Conservation (phyloP, 2,329 filamentous ascomycete species). For the Ophiobolus disseminans region DNA sequence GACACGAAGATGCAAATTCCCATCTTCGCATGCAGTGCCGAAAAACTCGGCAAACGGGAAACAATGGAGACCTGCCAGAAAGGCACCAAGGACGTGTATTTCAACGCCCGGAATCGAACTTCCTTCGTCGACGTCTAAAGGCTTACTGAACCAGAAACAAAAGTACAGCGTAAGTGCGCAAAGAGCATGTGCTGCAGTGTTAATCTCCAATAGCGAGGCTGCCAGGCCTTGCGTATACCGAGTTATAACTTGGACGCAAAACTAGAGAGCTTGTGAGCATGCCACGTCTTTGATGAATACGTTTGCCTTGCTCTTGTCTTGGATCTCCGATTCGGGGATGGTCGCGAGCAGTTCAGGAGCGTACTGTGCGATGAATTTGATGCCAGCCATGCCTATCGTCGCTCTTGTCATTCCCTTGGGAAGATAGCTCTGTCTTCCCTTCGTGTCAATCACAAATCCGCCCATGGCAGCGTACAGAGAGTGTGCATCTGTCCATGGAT, state of each 20-base stretch:
- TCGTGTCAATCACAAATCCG: constrained; percentile 8
- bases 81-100: not conserved
- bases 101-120: not conserved
- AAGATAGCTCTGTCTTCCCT: not conserved
- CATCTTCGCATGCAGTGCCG: too few relatives aligned
- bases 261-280: constrained; percentile 32
- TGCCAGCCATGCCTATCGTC: too few relatives aligned
- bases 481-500: too few relatives aligned
- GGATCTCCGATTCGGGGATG: constrained; percentile 8
- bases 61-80: not conserved
- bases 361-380: not conserved
- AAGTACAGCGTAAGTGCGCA: constrained; percentile 37
- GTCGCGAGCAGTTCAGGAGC: constrained; percentile 3
- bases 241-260: constrained; percentile 26
- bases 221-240: constrained; percentile 17
- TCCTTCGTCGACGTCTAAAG: constrained; percentile 20
- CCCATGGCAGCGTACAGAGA: constrained; percentile 18
- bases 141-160: constrained; percentile 39
- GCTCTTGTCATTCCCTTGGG: not conserved
- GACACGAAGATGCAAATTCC: too few relatives aligned
- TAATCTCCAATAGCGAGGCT: constrained; percentile 64
- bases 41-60: too few relatives aligned
- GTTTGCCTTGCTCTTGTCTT: constrained; percentile 20
- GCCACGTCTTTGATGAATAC: constrained; percentile 21
- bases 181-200: constrained; percentile 61